phyloP scores from a whole-genome alignment of 768 basidiomycete genomes.

The Amanita exitialis region DNA sequence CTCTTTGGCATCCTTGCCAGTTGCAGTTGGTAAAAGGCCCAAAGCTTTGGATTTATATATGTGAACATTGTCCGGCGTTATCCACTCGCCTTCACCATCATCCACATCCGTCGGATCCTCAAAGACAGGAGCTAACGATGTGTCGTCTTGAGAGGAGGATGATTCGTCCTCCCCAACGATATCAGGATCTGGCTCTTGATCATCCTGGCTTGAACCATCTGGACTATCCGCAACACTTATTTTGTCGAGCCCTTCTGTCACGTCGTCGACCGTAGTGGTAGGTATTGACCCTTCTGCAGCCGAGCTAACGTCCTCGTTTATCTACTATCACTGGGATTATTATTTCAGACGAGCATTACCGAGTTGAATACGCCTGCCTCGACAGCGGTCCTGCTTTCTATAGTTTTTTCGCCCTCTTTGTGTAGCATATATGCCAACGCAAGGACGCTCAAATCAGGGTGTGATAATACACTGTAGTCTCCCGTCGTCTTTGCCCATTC shows the following conservation, averaged over 20 bases:
- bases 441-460: constrained; percentile 83
- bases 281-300: constrained; percentile 4
- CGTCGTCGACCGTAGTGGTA: constrained; percentile 1
- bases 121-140: constrained; percentile 34
- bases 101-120: constrained; percentile 74
- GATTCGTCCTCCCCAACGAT: constrained; percentile 6
- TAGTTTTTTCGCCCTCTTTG: constrained; percentile 34
- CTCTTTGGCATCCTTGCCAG: constrained; percentile 19
- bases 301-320: constrained; percentile 3
- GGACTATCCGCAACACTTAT: neutral
- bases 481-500: constrained; percentile 93
- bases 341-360: neutral
- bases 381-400: constrained; percentile 14
- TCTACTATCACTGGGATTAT: constrained; percentile 6
- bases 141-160: constrained; percentile 11
- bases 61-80: constrained; percentile 81
- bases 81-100: constrained; percentile 93
- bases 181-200: neutral
- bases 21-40: constrained; percentile 59
- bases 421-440: constrained; percentile 81
- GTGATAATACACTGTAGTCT: constrained; percentile 87
- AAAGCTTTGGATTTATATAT: constrained; percentile 84
- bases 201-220: neutral
- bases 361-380: constrained; percentile 14
- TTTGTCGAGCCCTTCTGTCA: neutral